Evolutionary conservation across 192 early-diverging fungal genomes (phyloP), one percentile per base, ranked within the genome.

Genomic region (Umbelopsis sp.): DNA sequence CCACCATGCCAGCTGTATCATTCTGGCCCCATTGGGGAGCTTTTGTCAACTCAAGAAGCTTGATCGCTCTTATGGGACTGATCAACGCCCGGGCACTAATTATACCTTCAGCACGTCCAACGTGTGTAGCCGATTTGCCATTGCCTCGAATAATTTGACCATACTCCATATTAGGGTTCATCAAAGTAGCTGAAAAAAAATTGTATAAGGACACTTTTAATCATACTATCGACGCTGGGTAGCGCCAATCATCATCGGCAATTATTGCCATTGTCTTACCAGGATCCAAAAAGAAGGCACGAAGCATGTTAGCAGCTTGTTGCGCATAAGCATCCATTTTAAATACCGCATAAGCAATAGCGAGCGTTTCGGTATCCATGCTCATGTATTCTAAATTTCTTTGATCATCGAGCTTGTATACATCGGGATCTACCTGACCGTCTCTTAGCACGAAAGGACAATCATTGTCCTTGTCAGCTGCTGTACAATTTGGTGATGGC

Each of bases 61-160:
- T 61, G 27, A 61, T 25, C 6, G 55, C 55, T 61, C 55, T 27
- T 16, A 61, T 35, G 11, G 55, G 55, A 3, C 30, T 61, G 23
- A 61, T 18, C 15, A 61, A 8, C 16, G 55, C 30, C 33, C 55
- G 27, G 25, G 55, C 55, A 8, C 55, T 61, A 15, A 61, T 61
- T 12, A 61, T 35, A 35, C 55, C 55, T 33, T 61, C 55, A 16
- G 55, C 55, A 37, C 55, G 55, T 6, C 55, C 55, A 37, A 35
- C 30, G n/a, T 61, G 55, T 11, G 55, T 61, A 4, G 55, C 55
- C 7, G 55, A 61, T 61, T 61, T 61, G n/a, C 55, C 55, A 16
- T 61, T 61, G 16, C 55, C 55, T 16, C 55, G 55, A 18, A 61
- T 61, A 13, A 61, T 61, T n/a, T 61, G 55, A 18, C 55, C 55